These are phyloP conservation scores for Gnomoniopsis sp. DNA, from an alignment of 2,329 filamentous ascomycete species.

Conservation along the genomic window DNA sequence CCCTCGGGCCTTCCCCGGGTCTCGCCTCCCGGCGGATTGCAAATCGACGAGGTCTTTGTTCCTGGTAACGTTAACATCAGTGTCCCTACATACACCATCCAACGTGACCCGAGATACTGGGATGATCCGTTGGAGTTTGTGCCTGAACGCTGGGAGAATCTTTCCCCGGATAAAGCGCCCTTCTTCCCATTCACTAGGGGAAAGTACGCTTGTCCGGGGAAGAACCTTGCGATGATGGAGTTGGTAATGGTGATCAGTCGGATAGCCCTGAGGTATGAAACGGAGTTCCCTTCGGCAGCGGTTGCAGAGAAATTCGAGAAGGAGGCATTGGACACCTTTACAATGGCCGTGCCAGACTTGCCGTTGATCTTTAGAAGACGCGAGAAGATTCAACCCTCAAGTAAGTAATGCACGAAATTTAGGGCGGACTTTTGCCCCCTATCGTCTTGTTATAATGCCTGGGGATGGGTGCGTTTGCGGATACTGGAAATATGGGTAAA, in stretches of 20 bases:
- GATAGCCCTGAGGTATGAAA: slow-evolving; percentile 14
- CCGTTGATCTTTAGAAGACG: slow-evolving; percentile 1
- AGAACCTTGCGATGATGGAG: slow-evolving; percentile 17
- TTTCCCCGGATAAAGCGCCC: slow-evolving; percentile 14
- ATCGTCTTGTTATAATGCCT: too few relatives aligned
- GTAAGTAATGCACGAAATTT: not conserved
- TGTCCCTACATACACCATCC: slow-evolving; percentile 13
- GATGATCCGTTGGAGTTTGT: slow-evolving; percentile 12
- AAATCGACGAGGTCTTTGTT: slow-evolving; percentile 13
- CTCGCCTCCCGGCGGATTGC: slow-evolving; percentile 7
- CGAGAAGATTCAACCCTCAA: not conserved
- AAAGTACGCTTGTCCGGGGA: slow-evolving; percentile 17
- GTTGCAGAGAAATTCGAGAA: slow-evolving; percentile 20
- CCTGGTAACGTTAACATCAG: slow-evolving; percentile 11
- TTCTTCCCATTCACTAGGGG: slow-evolving; percentile 20
- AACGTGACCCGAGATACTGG: slow-evolving; percentile 20
- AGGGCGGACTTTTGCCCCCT: not conserved
- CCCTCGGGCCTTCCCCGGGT: slow-evolving; percentile 2
- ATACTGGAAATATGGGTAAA: not conserved
- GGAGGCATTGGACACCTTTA: slow-evolving; percentile 20
- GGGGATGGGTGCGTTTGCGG: not conserved
- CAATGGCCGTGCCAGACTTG: slow-evolving; percentile 16
- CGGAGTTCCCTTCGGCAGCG: not conserved
- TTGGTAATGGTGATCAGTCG: slow-evolving; percentile 17
- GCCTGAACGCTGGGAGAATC: slow-evolving; percentile 20